Percentiles rank a stretch among this genome's conserved stretches.
These are phyloP conservation scores for Aspergillus bombycis DNA, from an alignment of 2,329 filamentous ascomycete genomes.

Conservation along the genomic window DNA sequence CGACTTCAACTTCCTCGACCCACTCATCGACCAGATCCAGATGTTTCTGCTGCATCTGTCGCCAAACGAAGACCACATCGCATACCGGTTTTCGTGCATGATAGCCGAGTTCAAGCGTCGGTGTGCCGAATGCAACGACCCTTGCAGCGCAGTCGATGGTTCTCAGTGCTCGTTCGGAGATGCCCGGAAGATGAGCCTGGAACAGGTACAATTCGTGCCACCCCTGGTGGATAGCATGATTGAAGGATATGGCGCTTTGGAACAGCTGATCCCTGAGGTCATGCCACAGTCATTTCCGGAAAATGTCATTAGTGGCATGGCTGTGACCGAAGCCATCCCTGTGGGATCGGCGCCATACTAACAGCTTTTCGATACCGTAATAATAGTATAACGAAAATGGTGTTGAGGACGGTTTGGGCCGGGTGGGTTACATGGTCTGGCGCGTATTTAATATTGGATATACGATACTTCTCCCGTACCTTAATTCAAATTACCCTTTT, in stretches of 20 bases:
- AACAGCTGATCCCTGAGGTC: slow-evolving; percentile 29
- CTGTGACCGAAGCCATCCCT: slow-evolving; percentile 10
- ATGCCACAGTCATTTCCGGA: slow-evolving; percentile 17
- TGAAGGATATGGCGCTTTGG: slow-evolving; percentile 28
- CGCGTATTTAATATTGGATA: not conserved
- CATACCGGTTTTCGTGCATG: slow-evolving; percentile 37
- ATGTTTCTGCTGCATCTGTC: slow-evolving; percentile 37
- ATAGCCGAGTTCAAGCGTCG: slow-evolving; percentile 35
- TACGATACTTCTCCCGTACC: not conserved
- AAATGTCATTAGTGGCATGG: slow-evolving; percentile 14
- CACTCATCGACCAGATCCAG: slow-evolving; percentile 37
- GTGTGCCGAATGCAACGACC: slow-evolving; percentile 27
- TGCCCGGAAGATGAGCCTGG: slow-evolving; percentile 25
- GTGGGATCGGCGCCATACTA: slow-evolving; percentile 6
- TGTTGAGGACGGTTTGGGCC: not conserved
- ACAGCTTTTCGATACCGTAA: not conserved
- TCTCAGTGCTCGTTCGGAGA: slow-evolving; percentile 24
- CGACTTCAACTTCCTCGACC: slow-evolving; percentile 36
- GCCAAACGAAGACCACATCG: slow-evolving; percentile 37
- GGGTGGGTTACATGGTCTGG: not conserved
- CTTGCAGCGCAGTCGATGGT: slow-evolving; percentile 16
- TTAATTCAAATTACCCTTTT: not conserved
- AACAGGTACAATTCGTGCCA: slow-evolving; percentile 28
- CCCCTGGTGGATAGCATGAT: slow-evolving; percentile 28
- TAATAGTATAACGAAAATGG: not conserved